Base-by-base conservation (phyloP, 257 asterid species). In the Voacanga thouarsii region DNA sequence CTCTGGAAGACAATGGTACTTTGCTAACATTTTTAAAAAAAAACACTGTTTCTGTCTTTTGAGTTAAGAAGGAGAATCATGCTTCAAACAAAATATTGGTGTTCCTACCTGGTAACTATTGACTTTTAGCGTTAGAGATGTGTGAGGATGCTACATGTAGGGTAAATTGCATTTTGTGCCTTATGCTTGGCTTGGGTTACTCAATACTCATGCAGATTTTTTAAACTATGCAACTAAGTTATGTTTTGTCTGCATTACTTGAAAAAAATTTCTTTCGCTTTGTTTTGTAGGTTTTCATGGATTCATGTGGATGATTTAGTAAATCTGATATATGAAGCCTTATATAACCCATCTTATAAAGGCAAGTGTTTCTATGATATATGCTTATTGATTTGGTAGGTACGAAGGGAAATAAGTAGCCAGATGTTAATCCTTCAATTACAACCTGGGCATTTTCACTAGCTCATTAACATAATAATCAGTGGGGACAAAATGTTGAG, bases 1-100 rank as follows among this genome's bases (percentile, higher is more conserved):
- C 57, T 90, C 98, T 69, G 99, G 99, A 82, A 91, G 80, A 63
- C 99, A 95, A 79, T 92, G 99, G 97, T 94, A 87, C n/a, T 67
- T n/a, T 78, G 55, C 74, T 71, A 49, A 10, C n/a, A 71, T 28
- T 59, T 59, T 78, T 26, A 30, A 43, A 56, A 26, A 12, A n/a
- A 57, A 16, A 21, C 30, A 39, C 57, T 23, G 1, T 76, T 7
- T 64, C n/a, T 26, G 61, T 66, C 23, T 75, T 45, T n/a, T 18
- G 3, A 57, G 19, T 75, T 18, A n/a, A 76, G 24, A 16, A 65
- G 33, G 16, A 65, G 24, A 19, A 24, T 12, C 47, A 65, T 33
- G 3, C 69, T 63, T 30, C 12, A 33, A 65, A 65, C 71, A 33
- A 65, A 65, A 65, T 11, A 65, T 37, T 41, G 53, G 8, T 19